Evolutionary conservation across 805 yeast genomes (phyloP), one percentile per base, ranked within the genome.

Genomic region (Monosporozyma yasuniensis): DNA sequence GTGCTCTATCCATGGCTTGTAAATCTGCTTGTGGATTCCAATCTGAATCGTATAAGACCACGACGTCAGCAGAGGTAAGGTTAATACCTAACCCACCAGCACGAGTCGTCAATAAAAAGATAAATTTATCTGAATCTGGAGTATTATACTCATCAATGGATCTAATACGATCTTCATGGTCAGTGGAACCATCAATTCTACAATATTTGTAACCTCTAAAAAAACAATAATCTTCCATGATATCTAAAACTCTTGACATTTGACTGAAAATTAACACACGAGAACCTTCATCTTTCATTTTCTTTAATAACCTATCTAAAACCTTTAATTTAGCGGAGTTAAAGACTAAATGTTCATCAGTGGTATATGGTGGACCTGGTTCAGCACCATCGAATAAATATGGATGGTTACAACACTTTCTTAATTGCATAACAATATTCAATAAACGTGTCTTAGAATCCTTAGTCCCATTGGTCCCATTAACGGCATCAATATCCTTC

Each of bases 1-100:
- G 95, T 0, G 93, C 93, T 71, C 95, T 76, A 62, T 85, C 95
- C 93, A 85, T 85, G 1, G 91, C 91, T 67, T 85, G 95, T 56
- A 85, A 74, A 72, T 85, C 95, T 3, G 91, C 91, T 61, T 85
- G 95, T 1, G 95, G 95, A 57, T 85, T 85, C 95, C 95, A 85
- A 64, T 85, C 95, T 4, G 88, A 82, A 66, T 85, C 95, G 60
- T 73, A 85, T 42, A 85, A 66, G 3, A 85, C 76, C 42, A 85
- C 95, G 52, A 81, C 72, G 65, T 85, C 91, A 1, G 93, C 93
- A 21, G 81, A 71, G 4, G 91, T 85, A 60, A 85, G 73, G 61
- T 85, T 85, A 60, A 85, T 85, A 67, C 95, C 95, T 64, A 88
- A 73, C 8, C 96, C 96, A 67, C 96, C 93, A 47, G 95, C 95